A percentile compares a stretch with the other conserved stretches of the same genome.
Evolutionary conservation across 441 rosid genomes (phyloP).

Genomic region (Mallotus japonicus): DNA sequence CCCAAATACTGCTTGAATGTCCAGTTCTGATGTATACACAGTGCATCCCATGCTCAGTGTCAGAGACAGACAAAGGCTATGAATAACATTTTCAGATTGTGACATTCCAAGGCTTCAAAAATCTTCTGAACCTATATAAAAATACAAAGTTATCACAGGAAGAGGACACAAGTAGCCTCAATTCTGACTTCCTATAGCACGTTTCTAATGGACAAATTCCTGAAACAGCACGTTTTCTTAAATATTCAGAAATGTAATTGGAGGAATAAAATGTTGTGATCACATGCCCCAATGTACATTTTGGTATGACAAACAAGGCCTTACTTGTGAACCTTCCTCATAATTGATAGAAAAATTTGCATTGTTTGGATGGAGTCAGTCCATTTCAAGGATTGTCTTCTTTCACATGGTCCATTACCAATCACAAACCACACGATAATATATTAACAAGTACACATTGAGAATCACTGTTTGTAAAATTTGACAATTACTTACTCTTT

Average conservation of each 20-base stretch:
- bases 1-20: neutral
- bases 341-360: neutral
- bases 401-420: neutral
- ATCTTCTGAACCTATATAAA: neutral
- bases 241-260: neutral
- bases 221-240: neutral
- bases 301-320: neutral
- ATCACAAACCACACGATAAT: neutral
- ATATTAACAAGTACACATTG: neutral
- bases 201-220: neutral
- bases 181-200: neutral
- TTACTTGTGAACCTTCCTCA: neutral
- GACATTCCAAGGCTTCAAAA: neutral
- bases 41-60: constrained; percentile 2
- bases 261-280: neutral
- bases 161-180: neutral
- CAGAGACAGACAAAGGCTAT: neutral
- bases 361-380: neutral
- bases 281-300: neutral
- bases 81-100: neutral
- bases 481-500: too few relatives aligned
- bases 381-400: neutral
- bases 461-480: neutral
- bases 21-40: neutral
- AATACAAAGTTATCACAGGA: too few relatives aligned